Conservation (phyloP, 1,284 basidiomycete genomes). For the Sanguinoderma infundibulare region DNA sequence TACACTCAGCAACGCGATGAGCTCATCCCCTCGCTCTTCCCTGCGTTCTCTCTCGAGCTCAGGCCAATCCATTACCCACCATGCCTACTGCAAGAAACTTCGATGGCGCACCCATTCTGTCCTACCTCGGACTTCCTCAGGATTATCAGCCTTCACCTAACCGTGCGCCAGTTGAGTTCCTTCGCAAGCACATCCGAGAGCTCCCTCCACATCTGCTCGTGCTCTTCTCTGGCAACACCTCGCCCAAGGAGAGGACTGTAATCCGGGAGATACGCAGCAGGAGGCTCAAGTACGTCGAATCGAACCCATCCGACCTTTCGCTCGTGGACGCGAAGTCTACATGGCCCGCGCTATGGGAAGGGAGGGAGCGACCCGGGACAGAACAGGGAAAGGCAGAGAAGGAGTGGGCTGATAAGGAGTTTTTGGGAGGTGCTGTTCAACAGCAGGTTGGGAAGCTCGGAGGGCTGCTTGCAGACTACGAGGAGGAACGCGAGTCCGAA, state of each 20-base stretch:
- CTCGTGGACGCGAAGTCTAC: constrained; percentile 53
- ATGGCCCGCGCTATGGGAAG: constrained; percentile 73
- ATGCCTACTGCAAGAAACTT: constrained; percentile 24
- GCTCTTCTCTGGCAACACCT: constrained; percentile 64
- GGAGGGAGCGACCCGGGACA: constrained; percentile 46
- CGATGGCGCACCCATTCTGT: constrained; percentile 42
- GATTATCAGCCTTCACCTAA: constrained; percentile 65
- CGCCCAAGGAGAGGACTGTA: constrained; percentile 66
- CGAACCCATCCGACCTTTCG: constrained; percentile 55
- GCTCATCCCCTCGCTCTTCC: neutral
- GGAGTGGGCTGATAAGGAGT: constrained; percentile 65
- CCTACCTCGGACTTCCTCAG: constrained; percentile 64
- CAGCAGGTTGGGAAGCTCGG: constrained; percentile 75
- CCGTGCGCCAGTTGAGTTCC: constrained; percentile 55
- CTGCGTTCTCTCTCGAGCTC: neutral
- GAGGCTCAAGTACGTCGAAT: constrained; percentile 60
- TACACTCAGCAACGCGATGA: neutral
- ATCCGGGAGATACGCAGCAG: constrained; percentile 72
- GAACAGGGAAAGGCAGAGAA: constrained; percentile 68
- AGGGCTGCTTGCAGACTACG: constrained; percentile 65
- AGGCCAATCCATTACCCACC: neutral
- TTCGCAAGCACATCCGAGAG: constrained; percentile 57
- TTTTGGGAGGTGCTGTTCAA: constrained; percentile 53
- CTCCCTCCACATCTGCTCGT: constrained; percentile 69
- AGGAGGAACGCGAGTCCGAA: constrained; percentile 75